Evolutionary conservation across 768 basidiomycete species (phyloP).

Genomic region (Suillus tomentosus): DNA sequence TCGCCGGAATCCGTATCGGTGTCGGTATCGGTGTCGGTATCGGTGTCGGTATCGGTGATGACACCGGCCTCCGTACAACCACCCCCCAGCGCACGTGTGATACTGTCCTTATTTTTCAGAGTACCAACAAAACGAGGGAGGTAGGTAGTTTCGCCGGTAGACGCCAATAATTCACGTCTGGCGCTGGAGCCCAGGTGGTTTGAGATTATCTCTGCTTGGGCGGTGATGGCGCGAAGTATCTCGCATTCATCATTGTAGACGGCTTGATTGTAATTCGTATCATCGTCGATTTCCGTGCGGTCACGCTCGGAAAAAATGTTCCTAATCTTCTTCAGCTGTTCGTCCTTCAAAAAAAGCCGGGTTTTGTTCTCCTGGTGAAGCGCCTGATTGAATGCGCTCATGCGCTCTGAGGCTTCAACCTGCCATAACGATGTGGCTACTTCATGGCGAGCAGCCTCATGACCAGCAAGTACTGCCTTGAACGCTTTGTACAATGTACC

Average conservation of each 20-base stretch:
- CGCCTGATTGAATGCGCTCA: not conserved
- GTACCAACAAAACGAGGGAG: not conserved
- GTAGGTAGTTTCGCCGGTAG: not conserved
- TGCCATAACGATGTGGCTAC: not conserved
- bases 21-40: too few relatives aligned
- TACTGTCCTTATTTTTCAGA: not conserved
- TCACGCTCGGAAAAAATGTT: not conserved
- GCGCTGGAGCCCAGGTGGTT: too few relatives aligned
- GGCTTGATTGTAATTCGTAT: not conserved
- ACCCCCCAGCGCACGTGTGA: not conserved
- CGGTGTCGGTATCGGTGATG: not conserved
- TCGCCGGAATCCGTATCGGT: not conserved
- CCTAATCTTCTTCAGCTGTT: not conserved
- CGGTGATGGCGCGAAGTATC: not conserved
- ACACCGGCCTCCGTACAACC: not conserved
- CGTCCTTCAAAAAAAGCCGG: not conserved
- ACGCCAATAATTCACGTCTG: not conserved
- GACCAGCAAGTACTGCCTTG: not conserved
- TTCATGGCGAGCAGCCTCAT: not conserved
- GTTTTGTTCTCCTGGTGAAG: not conserved
- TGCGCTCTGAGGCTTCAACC: not conserved
- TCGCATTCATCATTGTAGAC: not conserved
- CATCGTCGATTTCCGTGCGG: not conserved
- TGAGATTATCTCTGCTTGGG: not conserved
- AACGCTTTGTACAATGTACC: not conserved